Base-by-base conservation (phyloP, 2,329 filamentous ascomycete species). In the Stachybotrys elegans region DNA sequence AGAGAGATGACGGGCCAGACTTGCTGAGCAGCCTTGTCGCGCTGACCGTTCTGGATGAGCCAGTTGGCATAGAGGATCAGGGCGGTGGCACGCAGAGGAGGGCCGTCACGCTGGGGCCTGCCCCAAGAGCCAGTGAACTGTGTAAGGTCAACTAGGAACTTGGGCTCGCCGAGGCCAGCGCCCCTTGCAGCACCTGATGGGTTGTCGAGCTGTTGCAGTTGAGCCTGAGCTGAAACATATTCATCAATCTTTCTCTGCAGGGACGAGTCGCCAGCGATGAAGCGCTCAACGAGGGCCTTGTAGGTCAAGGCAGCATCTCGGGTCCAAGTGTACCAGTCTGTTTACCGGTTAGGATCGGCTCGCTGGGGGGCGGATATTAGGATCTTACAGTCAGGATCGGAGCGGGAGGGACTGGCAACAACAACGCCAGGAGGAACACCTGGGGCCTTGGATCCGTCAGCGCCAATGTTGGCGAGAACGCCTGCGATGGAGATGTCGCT, bases 261-360 rank as follows among this genome's bases (percentile, higher is more conserved):
- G 1, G 68, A 64, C 47, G 83, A 73, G 38, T 82, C 83, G 40
- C 68, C 71, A 42, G 76, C 67, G 41, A 67, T 57, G 55, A 88
- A 83, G 9, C 76, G 69, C 53, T 90, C 86, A 3, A 85, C 68
- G 11, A 90, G 64, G 17, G 71, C 69, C 63, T 87, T 88, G 66
- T 84, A 77, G 1, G 79, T 79, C 41, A 90, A 70, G n/a, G 81
- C 83, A 3, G 83, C 75, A 60, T 91, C 86, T 51, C 86, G 72
- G 4, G 81, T 88, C 86, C 86, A 91, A 1, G 84, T 88, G 57
- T 81, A 90, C 61, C 75, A 89, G 61, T 90, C 83, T n/a, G n/a
- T n/a, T n/a, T n/a, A n/a, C n/a, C n/a, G n/a, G n/a, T n/a, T 86
- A 32, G 43, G 13, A 9, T 31, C 19, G 21, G 31, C 19, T 34